Base-by-base conservation (phyloP, 768 basidiomycete genomes). In the Boletus sp. region DNA sequence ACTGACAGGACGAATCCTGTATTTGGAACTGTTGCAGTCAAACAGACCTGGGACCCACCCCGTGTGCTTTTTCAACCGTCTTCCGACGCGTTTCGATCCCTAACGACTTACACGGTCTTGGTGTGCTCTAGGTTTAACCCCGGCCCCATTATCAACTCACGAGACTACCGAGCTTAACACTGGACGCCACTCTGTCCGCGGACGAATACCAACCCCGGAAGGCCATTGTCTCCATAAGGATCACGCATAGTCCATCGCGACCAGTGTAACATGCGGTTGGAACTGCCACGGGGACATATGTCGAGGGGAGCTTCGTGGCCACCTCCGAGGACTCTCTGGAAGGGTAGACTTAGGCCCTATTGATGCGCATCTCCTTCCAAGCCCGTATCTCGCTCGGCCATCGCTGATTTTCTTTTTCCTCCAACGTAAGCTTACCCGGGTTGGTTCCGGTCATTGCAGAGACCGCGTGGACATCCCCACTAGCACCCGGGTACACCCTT, bases 181-280 rank as follows among this genome's bases (percentile, higher is more conserved):
- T 45, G 29, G 28, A 28, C 24, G 24, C 24, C 41, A 18, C 29
- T 33, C 32, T 35, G 18, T 59, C 65, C 65, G 66, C 63, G 66
- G 66, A 64, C 54, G 28, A 58, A 50, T 44, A 11, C 28, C 28
- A 20, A 7, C 29, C 18, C 32, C 9, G n/a, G 32, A 50, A 15
- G 17, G 44, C 35, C 48, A 52, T 45, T 40, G 41, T 54, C 9
- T 55, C 50, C 29, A 60, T 35, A 49, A 46, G 18, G 39, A 17
- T 54, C 39, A 41, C n/a, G 35, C 17, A 9, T 33, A 32, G 15
- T 36, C 40, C 24, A 18, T 40, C 37, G 36, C 41, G 17, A 39
- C 41, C 20, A 17, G 10, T 10, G 17, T 37, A 4, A 28, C 42
- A 24, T n/a, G 1, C 12, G 14, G 28, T 54, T 60, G 37, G 48